Evolutionary conservation across 2,329 filamentous ascomycete species (phyloP).

Genomic region (Cryphonectria japonica): DNA sequence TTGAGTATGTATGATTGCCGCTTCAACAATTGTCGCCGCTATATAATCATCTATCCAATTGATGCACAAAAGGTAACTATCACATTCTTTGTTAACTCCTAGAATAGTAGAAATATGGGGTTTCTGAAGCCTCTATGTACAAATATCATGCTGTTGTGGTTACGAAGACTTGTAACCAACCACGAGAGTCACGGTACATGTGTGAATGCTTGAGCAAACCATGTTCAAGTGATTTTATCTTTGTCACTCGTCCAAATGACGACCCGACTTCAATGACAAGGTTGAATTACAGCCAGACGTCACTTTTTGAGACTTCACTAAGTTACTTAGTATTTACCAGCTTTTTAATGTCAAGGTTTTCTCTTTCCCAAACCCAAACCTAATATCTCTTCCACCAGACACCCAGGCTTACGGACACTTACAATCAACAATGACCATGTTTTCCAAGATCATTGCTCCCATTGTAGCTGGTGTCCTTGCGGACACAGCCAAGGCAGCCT

Average conservation of each 20-base stretch:
- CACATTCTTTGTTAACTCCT: background rate
- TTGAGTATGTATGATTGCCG: too few relatives aligned
- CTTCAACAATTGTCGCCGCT: too few relatives aligned
- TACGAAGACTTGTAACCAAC: background rate
- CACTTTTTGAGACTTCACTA: background rate
- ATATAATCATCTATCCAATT: too few relatives aligned
- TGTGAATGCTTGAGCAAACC: background rate
- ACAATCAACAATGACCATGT: background rate
- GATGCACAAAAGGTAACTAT: too few relatives aligned
- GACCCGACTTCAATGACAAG: background rate
- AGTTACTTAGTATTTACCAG: background rate
- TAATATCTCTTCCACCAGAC: background rate
- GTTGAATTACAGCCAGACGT: background rate
- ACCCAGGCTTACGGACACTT: background rate
- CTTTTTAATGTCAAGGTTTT: too few relatives aligned
- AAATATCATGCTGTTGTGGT: background rate
- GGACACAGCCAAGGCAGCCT: background rate
- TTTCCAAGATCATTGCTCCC: background rate
- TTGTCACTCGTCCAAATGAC: background rate
- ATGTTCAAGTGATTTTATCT: background rate
- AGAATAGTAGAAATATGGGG: background rate
- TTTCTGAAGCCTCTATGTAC: too few relatives aligned
- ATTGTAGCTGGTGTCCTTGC: background rate
- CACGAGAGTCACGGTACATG: too few relatives aligned
- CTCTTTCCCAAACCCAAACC: background rate